These are phyloP conservation scores for Crithidia bombi DNA, from an alignment of 208 protist species.

Conservation along the genomic window DNA sequence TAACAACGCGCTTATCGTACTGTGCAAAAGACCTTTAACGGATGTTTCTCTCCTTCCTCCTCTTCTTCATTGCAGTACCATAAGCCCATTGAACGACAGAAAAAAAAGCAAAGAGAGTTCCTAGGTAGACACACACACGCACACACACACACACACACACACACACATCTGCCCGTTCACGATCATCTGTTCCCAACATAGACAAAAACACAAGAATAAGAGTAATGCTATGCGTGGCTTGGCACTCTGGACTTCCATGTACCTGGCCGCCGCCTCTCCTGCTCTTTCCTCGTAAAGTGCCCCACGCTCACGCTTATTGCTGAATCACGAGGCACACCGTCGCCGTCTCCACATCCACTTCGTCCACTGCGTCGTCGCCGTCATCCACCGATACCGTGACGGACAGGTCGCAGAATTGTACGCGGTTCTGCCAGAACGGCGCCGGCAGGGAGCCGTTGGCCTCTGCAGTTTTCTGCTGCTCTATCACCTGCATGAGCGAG, in stretches of 20 bases:
- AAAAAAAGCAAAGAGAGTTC: neutral
- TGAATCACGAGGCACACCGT: constrained; percentile 71
- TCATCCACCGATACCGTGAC: constrained; percentile 75
- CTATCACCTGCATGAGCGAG: constrained; percentile 83
- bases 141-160: neutral
- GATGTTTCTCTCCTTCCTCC: too few relatives aligned
- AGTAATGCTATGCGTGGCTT: too few relatives aligned
- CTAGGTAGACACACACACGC: neutral
- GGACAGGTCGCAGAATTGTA: constrained; percentile 79
- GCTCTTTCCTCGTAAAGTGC: too few relatives aligned
- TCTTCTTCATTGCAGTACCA: too few relatives aligned
- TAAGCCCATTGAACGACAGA: too few relatives aligned
- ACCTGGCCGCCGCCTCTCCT: too few relatives aligned
- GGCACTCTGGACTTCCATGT: too few relatives aligned
- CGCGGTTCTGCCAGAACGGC: constrained; percentile 83
- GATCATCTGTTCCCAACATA: too few relatives aligned
- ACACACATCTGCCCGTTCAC: neutral
- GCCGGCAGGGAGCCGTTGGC: constrained; percentile 42
- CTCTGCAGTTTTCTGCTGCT: constrained; percentile 75
- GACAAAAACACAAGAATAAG: too few relatives aligned
- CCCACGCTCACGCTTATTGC: constrained; percentile 18
- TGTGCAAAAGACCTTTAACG: too few relatives aligned
- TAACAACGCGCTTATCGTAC: too few relatives aligned
- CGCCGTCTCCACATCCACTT: constrained; percentile 85
- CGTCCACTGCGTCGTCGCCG: constrained; percentile 76